A percentile compares a stretch with the other conserved stretches of the same genome.
These are phyloP conservation scores for Dendrobium huoshanense DNA, from an alignment of 106 monocot genomes.

Conservation along the genomic window DNA sequence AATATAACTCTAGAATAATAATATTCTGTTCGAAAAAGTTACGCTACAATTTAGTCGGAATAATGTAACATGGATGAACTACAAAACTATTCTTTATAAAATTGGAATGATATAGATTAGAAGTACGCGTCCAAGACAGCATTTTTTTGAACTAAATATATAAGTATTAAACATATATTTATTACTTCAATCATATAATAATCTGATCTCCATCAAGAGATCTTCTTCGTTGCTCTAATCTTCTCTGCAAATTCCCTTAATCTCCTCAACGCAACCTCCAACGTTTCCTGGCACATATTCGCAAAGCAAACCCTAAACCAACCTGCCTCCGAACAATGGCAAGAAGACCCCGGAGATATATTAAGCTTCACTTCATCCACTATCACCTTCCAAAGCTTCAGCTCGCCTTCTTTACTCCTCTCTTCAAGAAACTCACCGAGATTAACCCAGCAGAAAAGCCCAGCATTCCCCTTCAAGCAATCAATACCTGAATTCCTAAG, in stretches of 20 bases:
- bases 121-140: too few species aligned
- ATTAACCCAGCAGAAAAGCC: slow-evolving; percentile 80
- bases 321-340: slow-evolving; percentile 72
- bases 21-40: too few species aligned
- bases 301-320: slow-evolving; percentile 94
- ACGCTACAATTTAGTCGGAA: too few species aligned
- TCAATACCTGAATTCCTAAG: slow-evolving; percentile 39
- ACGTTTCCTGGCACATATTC: slow-evolving; percentile 58
- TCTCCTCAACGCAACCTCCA: slow-evolving; percentile 53
- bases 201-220: too few species aligned
- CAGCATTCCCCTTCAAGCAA: slow-evolving; percentile 68
- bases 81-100: too few species aligned
- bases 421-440: slow-evolving; percentile 39
- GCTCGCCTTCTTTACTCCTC: slow-evolving; percentile 40
- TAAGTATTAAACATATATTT: too few species aligned
- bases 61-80: too few species aligned
- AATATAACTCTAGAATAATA: too few species aligned
- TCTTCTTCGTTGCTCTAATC: slow-evolving; percentile 6
- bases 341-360: slow-evolving; percentile 75
- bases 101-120: too few species aligned
- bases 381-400: slow-evolving; percentile 45
- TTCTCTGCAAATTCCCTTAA: slow-evolving; percentile 36
- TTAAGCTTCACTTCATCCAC: slow-evolving; percentile 59
- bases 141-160: too few species aligned
- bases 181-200: too few species aligned